Conservation (phyloP, 345 rosid species). For the Anacardium occidentale region DNA sequence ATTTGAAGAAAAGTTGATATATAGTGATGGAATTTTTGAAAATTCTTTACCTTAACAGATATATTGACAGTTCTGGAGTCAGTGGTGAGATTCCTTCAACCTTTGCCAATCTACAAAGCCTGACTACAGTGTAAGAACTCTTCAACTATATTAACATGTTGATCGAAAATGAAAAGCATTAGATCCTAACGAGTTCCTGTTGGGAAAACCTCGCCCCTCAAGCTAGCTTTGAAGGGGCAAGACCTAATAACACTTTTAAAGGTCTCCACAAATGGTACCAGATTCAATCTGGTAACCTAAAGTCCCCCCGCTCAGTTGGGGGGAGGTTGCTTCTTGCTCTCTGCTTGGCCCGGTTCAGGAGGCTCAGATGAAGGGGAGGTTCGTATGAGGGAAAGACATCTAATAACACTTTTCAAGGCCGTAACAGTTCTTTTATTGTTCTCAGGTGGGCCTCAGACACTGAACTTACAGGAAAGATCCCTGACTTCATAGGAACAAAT, state of each 20-base stretch:
- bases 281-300: too few species aligned
- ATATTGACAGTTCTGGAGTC: constrained; percentile 53
- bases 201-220: too few species aligned
- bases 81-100: constrained; percentile 55
- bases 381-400: too few species aligned
- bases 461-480: constrained; percentile 61
- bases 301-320: too few species aligned
- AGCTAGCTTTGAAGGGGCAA: too few species aligned
- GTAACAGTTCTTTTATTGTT: not conserved
- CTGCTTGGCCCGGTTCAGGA: too few species aligned
- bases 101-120: constrained; percentile 37
- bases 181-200: not conserved
- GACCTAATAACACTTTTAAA: too few species aligned
- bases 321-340: too few species aligned
- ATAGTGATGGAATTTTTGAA: not conserved
- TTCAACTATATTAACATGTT: not conserved
- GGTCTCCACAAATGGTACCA: too few species aligned
- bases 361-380: too few species aligned
- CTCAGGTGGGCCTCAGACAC: constrained; percentile 64
- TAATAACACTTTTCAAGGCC: too few species aligned
- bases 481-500: constrained; percentile 57
- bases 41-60: constrained; percentile 34
- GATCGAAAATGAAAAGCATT: not conserved
- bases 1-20: not conserved
- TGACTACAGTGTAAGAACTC: constrained; percentile 34